Conservation (phyloP, 192 early-diverging fungal genomes). For the Tieghemiomyces parasiticus region DNA sequence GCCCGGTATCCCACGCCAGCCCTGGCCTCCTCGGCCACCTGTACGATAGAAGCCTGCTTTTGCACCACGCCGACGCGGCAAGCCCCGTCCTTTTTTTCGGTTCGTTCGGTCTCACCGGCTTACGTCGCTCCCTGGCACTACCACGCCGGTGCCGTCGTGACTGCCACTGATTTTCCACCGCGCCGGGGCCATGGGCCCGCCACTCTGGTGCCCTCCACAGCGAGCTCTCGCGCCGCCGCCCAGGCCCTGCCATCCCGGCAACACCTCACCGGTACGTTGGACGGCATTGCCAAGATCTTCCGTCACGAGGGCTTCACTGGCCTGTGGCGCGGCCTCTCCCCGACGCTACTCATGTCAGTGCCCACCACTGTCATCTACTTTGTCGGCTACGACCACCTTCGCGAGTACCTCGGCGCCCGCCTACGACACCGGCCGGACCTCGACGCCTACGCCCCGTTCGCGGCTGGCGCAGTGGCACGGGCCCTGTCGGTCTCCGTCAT, state of each 20-base stretch:
- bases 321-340: slow-evolving; percentile 77
- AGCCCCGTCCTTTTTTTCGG: not conserved
- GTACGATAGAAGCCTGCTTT: not conserved
- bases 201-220: too few species aligned
- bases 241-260: not conserved
- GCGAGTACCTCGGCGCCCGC: slow-evolving; percentile 30
- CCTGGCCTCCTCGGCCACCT: not conserved
- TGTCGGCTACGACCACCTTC: slow-evolving; percentile 81
- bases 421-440: slow-evolving; percentile 15
- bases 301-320: slow-evolving; percentile 60
- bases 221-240: not conserved
- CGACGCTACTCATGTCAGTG: slow-evolving; percentile 76
- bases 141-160: too few species aligned
- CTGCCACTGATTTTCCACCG: not conserved
- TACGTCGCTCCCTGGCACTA: not conserved
- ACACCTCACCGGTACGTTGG: slow-evolving; percentile 26
- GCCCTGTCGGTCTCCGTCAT: slow-evolving; percentile 60
- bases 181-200: not conserved
- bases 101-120: not conserved
- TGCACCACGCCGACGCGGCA: not conserved
- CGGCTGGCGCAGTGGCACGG: slow-evolving; percentile 66
- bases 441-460: slow-evolving; percentile 45
- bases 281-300: slow-evolving; percentile 61
- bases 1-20: not conserved
- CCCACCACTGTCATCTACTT: slow-evolving; percentile 91